Evolutionary conservation across 2,329 filamentous ascomycete species (phyloP).

Genomic region (Fusarium fujikuroi): DNA sequence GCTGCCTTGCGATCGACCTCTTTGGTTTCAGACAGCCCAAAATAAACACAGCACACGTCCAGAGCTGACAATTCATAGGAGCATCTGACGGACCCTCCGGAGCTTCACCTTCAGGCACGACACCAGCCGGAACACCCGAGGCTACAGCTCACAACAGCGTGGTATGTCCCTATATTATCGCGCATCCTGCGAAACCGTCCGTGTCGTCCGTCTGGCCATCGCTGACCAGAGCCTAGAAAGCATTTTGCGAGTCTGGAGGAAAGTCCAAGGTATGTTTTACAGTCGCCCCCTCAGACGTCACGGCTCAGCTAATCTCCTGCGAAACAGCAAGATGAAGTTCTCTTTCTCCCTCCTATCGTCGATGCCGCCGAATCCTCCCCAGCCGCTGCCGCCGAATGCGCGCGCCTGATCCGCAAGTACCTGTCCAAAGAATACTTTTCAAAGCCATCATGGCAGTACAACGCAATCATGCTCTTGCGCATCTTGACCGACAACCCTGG

Average conservation of each 20-base stretch:
- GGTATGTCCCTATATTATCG: conserved; percentile 58
- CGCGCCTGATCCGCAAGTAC: conserved; percentile 83
- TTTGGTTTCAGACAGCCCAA: neutral
- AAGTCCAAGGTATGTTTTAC: conserved; percentile 61
- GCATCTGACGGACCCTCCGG: conserved; percentile 36
- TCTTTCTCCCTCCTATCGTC: conserved; percentile 92
- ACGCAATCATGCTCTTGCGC: conserved; percentile 92
- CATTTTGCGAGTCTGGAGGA: conserved; percentile 82
- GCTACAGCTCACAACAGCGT: conserved; percentile 72
- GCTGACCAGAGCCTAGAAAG: conserved; percentile 63
- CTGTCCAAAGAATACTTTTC: conserved; percentile 76
- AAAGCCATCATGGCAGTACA: conserved; percentile 84
- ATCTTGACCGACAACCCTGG: conserved; percentile 95
- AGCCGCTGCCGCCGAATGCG: conserved; percentile 82
- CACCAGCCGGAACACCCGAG: conserved; percentile 71
- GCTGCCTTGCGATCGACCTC: neutral
- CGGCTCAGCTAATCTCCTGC: conserved; percentile 8
- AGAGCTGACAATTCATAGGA: conserved; percentile 19
- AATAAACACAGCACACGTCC: conserved; percentile 5
- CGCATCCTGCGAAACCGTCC: conserved; percentile 2
- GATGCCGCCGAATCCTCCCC: conserved; percentile 95
- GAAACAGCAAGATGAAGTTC: conserved; percentile 84
- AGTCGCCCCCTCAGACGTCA: neutral
- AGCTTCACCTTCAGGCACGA: conserved; percentile 45
- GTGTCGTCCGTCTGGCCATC: conserved; percentile 15